phyloP scores from a whole-genome alignment of 345 rosid species.

The Aethionema arabicum region DNA sequence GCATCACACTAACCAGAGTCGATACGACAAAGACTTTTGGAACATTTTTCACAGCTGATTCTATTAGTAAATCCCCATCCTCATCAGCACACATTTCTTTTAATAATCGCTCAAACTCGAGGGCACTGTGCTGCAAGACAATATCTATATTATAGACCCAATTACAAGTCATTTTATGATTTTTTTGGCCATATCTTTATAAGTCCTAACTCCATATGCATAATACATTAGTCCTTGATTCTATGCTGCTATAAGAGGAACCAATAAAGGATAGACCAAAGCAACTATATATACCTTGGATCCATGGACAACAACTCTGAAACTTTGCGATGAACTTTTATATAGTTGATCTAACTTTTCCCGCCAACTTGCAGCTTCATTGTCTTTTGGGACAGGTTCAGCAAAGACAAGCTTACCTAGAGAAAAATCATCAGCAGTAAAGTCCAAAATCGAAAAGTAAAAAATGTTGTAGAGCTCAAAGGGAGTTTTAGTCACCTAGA shows the following conservation, averaged over 20 bases:
- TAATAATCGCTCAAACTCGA: constrained; percentile 89
- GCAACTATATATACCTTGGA: constrained; percentile 65
- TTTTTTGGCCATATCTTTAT: constrained; percentile 7
- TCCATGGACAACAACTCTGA: constrained; percentile 99
- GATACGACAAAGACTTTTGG: constrained; percentile 96
- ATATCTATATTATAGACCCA: constrained; percentile 37
- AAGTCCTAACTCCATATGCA: constrained; percentile 4
- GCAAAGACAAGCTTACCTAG: constrained; percentile 97
- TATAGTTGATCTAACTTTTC: constrained; percentile 96
- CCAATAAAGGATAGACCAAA: constrained; percentile 13
- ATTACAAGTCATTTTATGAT: constrained; percentile 26
- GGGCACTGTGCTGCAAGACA: constrained; percentile 96
- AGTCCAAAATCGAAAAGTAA: constrained; percentile 21
- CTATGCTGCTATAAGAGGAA: constrained; percentile 5
- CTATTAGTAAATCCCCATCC: constrained; percentile 92
- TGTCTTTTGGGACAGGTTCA: constrained; percentile 91
- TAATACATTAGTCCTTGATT: constrained; percentile 10
- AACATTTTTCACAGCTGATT: constrained; percentile 82
- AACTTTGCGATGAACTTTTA: constrained; percentile 97
- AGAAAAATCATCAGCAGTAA: constrained; percentile 32
- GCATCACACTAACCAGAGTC: constrained; percentile 88
- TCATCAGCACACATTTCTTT: constrained; percentile 99
- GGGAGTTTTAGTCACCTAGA: constrained; percentile 59
- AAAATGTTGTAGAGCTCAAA: constrained; percentile 10
- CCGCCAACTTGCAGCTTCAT: constrained; percentile 98